Conservation (phyloP, 495 filamentous ascomycete species). For the Bacidia rubella region DNA sequence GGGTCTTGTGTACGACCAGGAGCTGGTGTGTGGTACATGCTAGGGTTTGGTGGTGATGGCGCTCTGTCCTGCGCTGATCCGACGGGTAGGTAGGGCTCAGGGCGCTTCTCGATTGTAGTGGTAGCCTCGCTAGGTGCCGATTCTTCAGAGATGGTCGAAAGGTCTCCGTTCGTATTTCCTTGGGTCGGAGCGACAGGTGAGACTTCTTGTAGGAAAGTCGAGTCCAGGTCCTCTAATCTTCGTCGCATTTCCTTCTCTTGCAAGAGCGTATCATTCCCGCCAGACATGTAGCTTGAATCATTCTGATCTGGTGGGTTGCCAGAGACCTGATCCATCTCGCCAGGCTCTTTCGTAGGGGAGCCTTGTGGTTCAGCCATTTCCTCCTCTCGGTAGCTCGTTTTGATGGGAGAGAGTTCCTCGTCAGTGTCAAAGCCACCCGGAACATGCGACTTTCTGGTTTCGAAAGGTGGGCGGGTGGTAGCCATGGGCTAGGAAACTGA, state of each 20-base stretch:
- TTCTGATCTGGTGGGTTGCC: constrained; percentile 22
- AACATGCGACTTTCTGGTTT: constrained; percentile 20
- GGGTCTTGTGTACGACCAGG: constrained; percentile 24
- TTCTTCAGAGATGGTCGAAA: constrained; percentile 2
- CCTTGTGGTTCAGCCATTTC: not conserved
- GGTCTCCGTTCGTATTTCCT: constrained; percentile 24
- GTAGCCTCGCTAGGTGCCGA: not conserved
- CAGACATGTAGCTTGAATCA: constrained; percentile 23
- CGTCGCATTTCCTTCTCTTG: constrained; percentile 54
- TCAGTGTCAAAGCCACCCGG: constrained; percentile 27
- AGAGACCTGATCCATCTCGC: not conserved
- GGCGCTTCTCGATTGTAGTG: not conserved
- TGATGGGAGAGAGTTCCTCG: constrained; percentile 25
- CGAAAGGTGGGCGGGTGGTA: constrained; percentile 13
- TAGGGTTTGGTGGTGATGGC: constrained; percentile 28
- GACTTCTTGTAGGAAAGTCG: constrained; percentile 55
- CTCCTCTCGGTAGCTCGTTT: constrained; percentile 25
- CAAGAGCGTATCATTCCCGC: constrained; percentile 36
- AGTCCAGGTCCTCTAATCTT: constrained; percentile 76
- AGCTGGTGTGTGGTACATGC: constrained; percentile 35
- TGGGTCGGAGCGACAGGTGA: constrained; percentile 25
- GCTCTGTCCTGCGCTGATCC: constrained; percentile 8
- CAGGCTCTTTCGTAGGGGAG: not conserved
- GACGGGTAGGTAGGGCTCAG: not conserved
- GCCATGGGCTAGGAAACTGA: constrained; percentile 10